Percentiles rank a stretch among this genome's conserved stretches.
phyloP scores from a whole-genome alignment of 1,284 basidiomycete species.

The Tremellales sp. region DNA sequence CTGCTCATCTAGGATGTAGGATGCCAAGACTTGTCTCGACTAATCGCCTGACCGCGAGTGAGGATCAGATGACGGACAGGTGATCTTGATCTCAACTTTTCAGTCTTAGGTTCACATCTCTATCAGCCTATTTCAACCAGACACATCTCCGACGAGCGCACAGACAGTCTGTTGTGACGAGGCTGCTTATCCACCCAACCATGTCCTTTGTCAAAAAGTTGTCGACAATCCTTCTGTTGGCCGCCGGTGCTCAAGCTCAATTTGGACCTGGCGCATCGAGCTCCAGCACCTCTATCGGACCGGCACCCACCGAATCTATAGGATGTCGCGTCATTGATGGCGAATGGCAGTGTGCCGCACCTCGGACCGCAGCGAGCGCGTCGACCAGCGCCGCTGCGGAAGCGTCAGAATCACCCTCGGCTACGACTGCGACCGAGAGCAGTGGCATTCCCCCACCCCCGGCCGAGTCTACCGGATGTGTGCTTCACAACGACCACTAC shows the following conservation, averaged over 20 bases:
- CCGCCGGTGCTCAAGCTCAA: conserved; percentile 8
- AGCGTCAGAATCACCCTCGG: not conserved
- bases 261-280: conserved; percentile 9
- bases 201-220: too few relatives aligned
- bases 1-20: too few relatives aligned
- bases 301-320: conserved; percentile 10
- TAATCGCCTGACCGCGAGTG: too few relatives aligned
- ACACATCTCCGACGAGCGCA: too few relatives aligned
- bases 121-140: too few relatives aligned
- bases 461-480: conserved; percentile 22
- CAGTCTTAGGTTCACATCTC: too few relatives aligned
- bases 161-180: too few relatives aligned
- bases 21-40: too few relatives aligned
- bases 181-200: too few relatives aligned
- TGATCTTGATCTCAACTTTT: too few relatives aligned
- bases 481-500: conserved; percentile 23
- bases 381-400: not conserved
- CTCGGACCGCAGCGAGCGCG: not conserved
- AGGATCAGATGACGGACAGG: too few relatives aligned
- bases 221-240: conserved; percentile 4
- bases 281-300: conserved; percentile 4
- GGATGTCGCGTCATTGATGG: conserved; percentile 4
- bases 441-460: conserved; percentile 14
- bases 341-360: too few relatives aligned
- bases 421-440: not conserved